Conservation (phyloP, 1,284 basidiomycete genomes). For the Trametes pubescens region DNA sequence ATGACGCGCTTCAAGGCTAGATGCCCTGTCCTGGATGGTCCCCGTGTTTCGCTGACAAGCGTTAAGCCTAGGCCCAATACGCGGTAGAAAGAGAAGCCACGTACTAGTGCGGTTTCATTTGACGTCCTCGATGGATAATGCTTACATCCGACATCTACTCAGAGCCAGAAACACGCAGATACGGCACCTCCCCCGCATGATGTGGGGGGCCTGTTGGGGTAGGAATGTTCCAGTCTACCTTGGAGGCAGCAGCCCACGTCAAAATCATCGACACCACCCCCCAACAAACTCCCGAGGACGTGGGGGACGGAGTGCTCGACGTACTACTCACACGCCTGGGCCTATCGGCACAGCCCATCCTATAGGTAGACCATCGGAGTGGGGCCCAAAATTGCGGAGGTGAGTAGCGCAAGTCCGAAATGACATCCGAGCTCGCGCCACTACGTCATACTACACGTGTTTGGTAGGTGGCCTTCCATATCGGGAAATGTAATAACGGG, state of each 20-base stretch:
- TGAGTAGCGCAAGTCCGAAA: constrained; percentile 8
- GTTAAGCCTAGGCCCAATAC: too few relatives aligned
- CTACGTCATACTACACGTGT: constrained; percentile 29
- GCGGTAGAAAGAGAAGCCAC: too few relatives aligned
- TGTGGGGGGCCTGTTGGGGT: background rate
- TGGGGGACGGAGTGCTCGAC: too few relatives aligned
- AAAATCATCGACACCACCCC: background rate
- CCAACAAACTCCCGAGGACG: too few relatives aligned
- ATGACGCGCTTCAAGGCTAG: too few relatives aligned
- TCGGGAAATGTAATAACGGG: constrained; percentile 13
- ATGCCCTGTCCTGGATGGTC: too few relatives aligned
- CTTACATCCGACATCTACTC: background rate
- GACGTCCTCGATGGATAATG: background rate
- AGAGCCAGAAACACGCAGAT: constrained; percentile 13
- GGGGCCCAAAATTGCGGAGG: background rate
- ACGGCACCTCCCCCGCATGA: constrained; percentile 19
- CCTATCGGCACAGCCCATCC: background rate
- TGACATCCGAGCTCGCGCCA: background rate
- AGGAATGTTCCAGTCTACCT: constrained; percentile 1
- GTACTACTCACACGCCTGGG: background rate
- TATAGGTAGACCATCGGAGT: background rate
- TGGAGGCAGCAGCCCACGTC: background rate
- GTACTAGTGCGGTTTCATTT: background rate
- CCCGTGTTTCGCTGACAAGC: too few relatives aligned
- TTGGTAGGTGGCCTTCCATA: constrained; percentile 24